These are phyloP conservation scores for Wickerhamia fluorescens DNA, from an alignment of 805 yeast species.

Conservation along the genomic window DNA sequence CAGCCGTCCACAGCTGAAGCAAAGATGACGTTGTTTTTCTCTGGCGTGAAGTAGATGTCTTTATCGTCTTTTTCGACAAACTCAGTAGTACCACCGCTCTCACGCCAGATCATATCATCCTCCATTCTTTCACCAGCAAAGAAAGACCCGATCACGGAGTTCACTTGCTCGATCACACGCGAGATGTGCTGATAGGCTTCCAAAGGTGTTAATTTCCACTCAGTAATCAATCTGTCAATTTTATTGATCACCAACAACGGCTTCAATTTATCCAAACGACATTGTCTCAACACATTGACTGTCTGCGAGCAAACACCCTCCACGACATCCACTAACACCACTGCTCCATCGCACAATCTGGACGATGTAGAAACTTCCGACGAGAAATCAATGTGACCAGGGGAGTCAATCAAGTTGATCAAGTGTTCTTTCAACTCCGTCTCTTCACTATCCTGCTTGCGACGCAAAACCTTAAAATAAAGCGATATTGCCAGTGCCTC, in stretches of 20 bases:
- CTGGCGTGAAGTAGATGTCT: slow-evolving; percentile 82
- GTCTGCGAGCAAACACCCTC: slow-evolving; percentile 99
- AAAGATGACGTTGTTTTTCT: slow-evolving; percentile 80
- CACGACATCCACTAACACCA: slow-evolving; percentile 90
- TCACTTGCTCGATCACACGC: slow-evolving; percentile 84
- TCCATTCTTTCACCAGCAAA: slow-evolving; percentile 90
- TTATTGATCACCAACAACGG: slow-evolving; percentile 88
- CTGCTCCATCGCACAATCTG: slow-evolving; percentile 93
- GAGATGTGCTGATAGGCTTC: slow-evolving; percentile 82
- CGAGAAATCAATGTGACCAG: slow-evolving; percentile 98
- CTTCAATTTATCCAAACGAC: slow-evolving; percentile 88
- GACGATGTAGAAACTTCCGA: slow-evolving; percentile 96
- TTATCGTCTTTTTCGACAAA: slow-evolving; percentile 72
- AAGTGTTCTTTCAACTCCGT: slow-evolving; percentile 61
- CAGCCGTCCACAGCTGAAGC: slow-evolving; percentile 94
- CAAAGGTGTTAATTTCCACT: slow-evolving; percentile 69
- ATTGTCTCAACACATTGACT: slow-evolving; percentile 86
- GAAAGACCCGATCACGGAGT: slow-evolving; percentile 89
- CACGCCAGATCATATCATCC: slow-evolving; percentile 75
- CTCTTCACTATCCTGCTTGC: slow-evolving; percentile 21
- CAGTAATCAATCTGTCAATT: slow-evolving; percentile 78
- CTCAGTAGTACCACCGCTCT: slow-evolving; percentile 47
- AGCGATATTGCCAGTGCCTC: slow-evolving; percentile 92
- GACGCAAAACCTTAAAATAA: slow-evolving; percentile 65
- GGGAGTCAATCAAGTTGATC: slow-evolving; percentile 91